phyloP scores from a whole-genome alignment of 2,329 filamentous ascomycete genomes.

The Botrytis squamosa region DNA sequence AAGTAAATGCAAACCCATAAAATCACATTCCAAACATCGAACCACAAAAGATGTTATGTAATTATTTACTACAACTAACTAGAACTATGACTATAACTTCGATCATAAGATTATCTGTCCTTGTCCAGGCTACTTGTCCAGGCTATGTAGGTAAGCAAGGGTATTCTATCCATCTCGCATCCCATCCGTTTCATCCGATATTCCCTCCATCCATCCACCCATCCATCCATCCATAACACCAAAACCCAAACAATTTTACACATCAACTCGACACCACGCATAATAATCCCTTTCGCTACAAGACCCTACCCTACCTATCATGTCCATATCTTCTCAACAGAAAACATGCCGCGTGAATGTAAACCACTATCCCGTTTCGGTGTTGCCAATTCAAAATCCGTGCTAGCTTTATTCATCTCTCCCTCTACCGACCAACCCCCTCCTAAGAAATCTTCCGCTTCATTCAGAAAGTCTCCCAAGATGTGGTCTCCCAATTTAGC shows the following conservation, averaged over 20 bases:
- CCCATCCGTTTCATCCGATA: neutral
- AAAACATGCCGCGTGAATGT: slow-evolving; percentile 30
- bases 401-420: slow-evolving; percentile 39
- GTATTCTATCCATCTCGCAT: neutral
- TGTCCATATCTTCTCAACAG: slow-evolving; percentile 24
- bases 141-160: slow-evolving; percentile 3
- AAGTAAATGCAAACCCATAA: neutral
- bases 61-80: neutral
- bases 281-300: neutral
- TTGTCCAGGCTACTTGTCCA: neutral
- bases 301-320: slow-evolving; percentile 17
- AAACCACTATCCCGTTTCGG: slow-evolving; percentile 21
- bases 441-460: slow-evolving; percentile 36
- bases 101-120: neutral
- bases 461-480: neutral
- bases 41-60: neutral
- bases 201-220: neutral
- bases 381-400: neutral
- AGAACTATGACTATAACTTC: neutral
- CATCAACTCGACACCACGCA: neutral
- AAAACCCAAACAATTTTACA: slow-evolving; percentile 2
- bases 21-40: neutral
- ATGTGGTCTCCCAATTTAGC: neutral
- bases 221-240: slow-evolving; percentile 5
- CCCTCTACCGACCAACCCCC: slow-evolving; percentile 43